Evolutionary conservation across 2,329 filamentous ascomycete genomes (phyloP).

Genomic region (Arthrobotrys sphaeroides): DNA sequence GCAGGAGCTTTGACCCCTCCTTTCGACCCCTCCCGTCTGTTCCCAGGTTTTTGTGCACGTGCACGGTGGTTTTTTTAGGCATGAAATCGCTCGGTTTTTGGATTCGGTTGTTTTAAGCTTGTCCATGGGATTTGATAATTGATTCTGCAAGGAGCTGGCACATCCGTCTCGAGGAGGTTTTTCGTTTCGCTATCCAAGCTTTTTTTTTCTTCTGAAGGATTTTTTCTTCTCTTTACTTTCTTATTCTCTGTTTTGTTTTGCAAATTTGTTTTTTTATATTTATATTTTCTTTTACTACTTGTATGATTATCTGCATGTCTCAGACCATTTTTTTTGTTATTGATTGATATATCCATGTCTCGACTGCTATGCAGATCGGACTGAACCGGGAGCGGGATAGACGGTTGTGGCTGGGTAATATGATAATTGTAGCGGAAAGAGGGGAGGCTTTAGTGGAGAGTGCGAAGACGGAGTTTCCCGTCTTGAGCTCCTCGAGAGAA

Average conservation of each 20-base stretch:
- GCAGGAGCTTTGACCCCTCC: constrained; percentile 39
- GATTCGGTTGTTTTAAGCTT: not conserved
- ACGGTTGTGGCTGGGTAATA: constrained; percentile 33
- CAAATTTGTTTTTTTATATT: not conserved
- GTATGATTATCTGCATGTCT: constrained; percentile 15
- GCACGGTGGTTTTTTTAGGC: constrained; percentile 4
- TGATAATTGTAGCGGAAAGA: constrained; percentile 5
- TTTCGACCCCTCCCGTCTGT: not conserved
- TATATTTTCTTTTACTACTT: no score
- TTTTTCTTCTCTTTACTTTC: not conserved
- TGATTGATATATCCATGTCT: not conserved
- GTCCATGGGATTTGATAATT: constrained; percentile 18
- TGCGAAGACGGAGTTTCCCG: constrained; percentile 5
- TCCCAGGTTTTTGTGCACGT: constrained; percentile 10
- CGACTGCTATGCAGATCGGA: constrained; percentile 16
- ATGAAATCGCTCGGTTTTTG: not conserved
- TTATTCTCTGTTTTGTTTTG: not conserved
- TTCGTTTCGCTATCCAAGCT: not conserved
- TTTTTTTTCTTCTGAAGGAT: not conserved
- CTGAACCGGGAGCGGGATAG: constrained; percentile 35
- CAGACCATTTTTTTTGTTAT: constrained; percentile 27
- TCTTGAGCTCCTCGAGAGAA: not conserved
- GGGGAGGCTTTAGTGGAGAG: not conserved
- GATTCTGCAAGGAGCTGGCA: not conserved
- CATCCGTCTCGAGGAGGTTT: no score